Base-by-base conservation (phyloP, 169 alveolate species). In the Cryptosporidium muris region DNA sequence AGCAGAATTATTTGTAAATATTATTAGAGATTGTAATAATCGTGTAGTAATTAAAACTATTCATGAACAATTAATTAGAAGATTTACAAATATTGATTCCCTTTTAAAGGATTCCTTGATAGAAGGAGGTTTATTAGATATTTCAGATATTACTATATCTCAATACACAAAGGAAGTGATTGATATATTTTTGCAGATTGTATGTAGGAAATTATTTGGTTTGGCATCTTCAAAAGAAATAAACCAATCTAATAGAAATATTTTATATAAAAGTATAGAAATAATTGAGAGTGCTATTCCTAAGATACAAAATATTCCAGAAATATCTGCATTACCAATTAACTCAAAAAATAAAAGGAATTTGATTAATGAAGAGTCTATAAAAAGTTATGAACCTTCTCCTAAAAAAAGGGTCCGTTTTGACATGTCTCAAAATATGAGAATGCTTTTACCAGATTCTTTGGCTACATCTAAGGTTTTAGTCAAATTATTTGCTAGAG, bases 401-500 rank as follows among this genome's bases (percentile, higher is more conserved):
- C 25, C 37, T 47, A 74, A 74, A 45, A 60, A 60, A n/a, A 64
- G 58, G 60, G 85, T 74, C 6, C 40, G 85, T 47, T 74, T 74
- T 74, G 85, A 74, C 14, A 74, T 74, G 85, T 74, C 85, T 0
- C 54, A 74, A n/a, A 74, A 74, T 60, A 60, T 62, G 12, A 66
- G 85, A 34, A 74, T 74, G 85, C 63, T 74, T 6, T 63, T 74
- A 25, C 85, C 85, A 5, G 85, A 74, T 36, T 74, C 85, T 1
- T 58, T 74, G 11, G 54, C 85, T 36, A 74, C 85, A 34, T 74
- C 85, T 2, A 74, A 51, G 48, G 85, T 62, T 2, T 68, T 74
- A 11, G 48, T 74, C 16, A 74, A 54, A 60, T 58, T 74, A 16
- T 74, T 74, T 58, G 25, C 25, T 25, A 25, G 25, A 25, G 85